Evolutionary conservation across 2,329 filamentous ascomycete genomes (phyloP).

Genomic region (Mycosphaerella sp.): DNA sequence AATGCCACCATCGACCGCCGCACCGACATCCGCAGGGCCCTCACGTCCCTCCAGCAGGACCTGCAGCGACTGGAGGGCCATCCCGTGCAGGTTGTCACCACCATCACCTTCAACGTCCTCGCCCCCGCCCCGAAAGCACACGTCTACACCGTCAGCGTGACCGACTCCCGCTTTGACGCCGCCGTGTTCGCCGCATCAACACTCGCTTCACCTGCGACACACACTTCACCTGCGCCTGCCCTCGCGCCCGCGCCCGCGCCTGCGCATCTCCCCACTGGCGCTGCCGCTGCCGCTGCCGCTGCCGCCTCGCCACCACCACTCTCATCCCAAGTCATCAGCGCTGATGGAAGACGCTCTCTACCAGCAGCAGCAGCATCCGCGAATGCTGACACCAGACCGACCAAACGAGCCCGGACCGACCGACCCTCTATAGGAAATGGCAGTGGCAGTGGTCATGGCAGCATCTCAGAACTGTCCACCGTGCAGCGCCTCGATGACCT

Average conservation of each 20-base stretch:
- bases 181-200: conserved; percentile 15
- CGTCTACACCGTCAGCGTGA: conserved; percentile 21
- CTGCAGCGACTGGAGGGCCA: conserved; percentile 18
- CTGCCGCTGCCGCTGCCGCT: too few species aligned
- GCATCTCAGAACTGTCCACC: conserved; percentile 14
- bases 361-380: neutral
- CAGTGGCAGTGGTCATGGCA: neutral
- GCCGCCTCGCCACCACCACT: too few species aligned
- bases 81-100: conserved; percentile 20
- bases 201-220: conserved; percentile 2
- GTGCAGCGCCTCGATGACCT: conserved; percentile 16
- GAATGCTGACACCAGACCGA: conserved; percentile 14
- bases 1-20: conserved; percentile 21
- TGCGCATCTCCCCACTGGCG: too few species aligned
- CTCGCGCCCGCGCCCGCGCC: too few species aligned
- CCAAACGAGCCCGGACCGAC: conserved; percentile 20
- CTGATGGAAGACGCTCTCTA: conserved; percentile 11
- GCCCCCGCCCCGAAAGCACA: conserved; percentile 19
- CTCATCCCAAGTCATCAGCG: too few species aligned
- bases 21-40: conserved; percentile 20
- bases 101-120: conserved; percentile 23
- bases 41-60: conserved; percentile 20
- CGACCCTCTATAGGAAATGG: conserved; percentile 6
- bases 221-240: too few species aligned
- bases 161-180: conserved; percentile 18